Evolutionary conservation across 2,329 filamentous ascomycete genomes (phyloP).

Genomic region (Trichophyton verrucosum): DNA sequence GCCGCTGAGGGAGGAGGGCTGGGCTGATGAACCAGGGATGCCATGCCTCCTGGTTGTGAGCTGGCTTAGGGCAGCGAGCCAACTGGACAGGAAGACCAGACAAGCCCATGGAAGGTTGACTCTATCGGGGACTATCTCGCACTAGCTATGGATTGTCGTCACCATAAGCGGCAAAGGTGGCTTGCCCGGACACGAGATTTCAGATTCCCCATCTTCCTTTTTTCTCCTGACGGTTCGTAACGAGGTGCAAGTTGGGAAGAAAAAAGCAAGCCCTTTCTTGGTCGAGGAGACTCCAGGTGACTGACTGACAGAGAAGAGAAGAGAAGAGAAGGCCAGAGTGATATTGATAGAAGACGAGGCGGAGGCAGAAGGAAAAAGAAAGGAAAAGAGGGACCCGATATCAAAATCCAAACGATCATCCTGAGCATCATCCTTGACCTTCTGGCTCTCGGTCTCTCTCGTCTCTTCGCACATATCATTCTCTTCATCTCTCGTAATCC

Average conservation of each 20-base stretch:
- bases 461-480: too few relatives aligned
- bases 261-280: background rate
- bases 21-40: background rate
- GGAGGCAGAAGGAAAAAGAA: background rate
- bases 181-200: conserved; percentile 1
- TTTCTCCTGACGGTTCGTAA: background rate
- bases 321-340: too few relatives aligned
- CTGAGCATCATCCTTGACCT: background rate
- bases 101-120: background rate
- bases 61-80: background rate
- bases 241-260: background rate
- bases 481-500: background rate
- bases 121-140: conserved; percentile 2
- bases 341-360: background rate
- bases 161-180: conserved; percentile 1
- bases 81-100: background rate
- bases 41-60: background rate
- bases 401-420: conserved; percentile 1
- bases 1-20: background rate
- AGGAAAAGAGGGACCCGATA: background rate
- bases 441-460: background rate
- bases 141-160: conserved; percentile 2
- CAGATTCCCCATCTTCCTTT: background rate
- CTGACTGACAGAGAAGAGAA: too few relatives aligned
- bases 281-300: background rate